phyloP scores from a whole-genome alignment of 1,284 basidiomycete species.

The Cryptococcus wingfieldii region DNA sequence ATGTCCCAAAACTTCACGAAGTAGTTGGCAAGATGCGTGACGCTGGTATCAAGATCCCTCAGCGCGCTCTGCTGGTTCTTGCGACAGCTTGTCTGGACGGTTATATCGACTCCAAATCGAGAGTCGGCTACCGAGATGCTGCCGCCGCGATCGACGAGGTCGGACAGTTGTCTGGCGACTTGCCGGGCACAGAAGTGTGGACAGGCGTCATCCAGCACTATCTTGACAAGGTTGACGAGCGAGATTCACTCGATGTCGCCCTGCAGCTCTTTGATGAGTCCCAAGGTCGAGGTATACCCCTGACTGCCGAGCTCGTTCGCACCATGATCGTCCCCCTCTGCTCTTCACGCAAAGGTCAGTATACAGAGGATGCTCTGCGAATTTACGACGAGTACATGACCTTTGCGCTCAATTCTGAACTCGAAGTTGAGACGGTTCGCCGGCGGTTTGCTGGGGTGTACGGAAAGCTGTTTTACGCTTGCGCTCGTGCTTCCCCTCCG shows the following conservation, averaged over 20 bases:
- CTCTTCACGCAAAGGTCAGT: neutral
- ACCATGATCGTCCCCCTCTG: conserved; percentile 24
- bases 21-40: conserved; percentile 6
- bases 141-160: conserved; percentile 11
- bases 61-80: conserved; percentile 12
- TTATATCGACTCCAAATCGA: conserved; percentile 2
- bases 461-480: conserved; percentile 16
- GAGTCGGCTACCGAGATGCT: conserved; percentile 7
- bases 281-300: conserved; percentile 11
- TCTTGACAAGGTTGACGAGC: conserved; percentile 5
- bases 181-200: conserved; percentile 16
- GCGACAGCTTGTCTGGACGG: conserved; percentile 5
- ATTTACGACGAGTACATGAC: conserved; percentile 11
- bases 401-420: neutral
- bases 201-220: conserved; percentile 11
- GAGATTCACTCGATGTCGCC: conserved; percentile 12
- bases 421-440: conserved; percentile 4
- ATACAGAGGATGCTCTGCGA: conserved; percentile 9
- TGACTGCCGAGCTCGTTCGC: conserved; percentile 11
- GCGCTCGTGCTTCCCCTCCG: conserved; percentile 11
- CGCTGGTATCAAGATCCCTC: conserved; percentile 6
- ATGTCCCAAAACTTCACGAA: conserved; percentile 7
- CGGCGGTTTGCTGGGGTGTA: conserved; percentile 9
- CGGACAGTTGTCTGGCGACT: conserved; percentile 6
- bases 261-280: conserved; percentile 19